A percentile compares a stretch with the other conserved stretches of the same genome.
phyloP scores from a whole-genome alignment of 2,329 filamentous ascomycete genomes.

The Bisporella sp. region DNA sequence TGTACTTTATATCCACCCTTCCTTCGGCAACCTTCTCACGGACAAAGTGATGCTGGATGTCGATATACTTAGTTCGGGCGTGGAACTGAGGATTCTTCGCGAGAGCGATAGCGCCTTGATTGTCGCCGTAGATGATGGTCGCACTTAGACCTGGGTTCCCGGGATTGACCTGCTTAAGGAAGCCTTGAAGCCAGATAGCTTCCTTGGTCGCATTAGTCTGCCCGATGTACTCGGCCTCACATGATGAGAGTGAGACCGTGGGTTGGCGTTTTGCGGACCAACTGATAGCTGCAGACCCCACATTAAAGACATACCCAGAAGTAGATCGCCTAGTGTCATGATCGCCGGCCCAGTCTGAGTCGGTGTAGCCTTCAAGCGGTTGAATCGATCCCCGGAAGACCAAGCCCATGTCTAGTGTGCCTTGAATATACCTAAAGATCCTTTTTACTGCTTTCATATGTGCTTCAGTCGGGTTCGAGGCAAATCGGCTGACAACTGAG shows the following conservation, averaged over 20 bases:
- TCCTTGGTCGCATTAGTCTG: neutral
- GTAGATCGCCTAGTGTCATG: neutral
- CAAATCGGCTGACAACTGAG: neutral
- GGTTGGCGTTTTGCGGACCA: neutral
- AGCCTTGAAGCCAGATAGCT: neutral
- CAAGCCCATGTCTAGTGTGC: constrained; percentile 1
- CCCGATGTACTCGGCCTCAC: neutral
- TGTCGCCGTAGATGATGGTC: neutral
- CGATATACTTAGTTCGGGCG: constrained; percentile 1
- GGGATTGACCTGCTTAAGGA: neutral
- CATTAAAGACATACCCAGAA: constrained; percentile 1
- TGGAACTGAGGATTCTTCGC: neutral
- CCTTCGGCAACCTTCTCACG: neutral
- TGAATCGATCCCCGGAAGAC: neutral
- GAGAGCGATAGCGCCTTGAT: constrained; percentile 1
- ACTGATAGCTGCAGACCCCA: neutral
- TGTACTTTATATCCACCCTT: neutral
- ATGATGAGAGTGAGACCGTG: neutral
- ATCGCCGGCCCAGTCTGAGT: constrained; percentile 1
- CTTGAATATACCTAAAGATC: constrained; percentile 5
- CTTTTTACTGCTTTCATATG: constrained; percentile 4
- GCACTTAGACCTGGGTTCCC: too few species aligned
- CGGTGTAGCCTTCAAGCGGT: neutral
- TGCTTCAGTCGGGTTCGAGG: neutral
- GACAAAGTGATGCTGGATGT: neutral